Conservation (phyloP, 2,329 filamentous ascomycete genomes). For the Trichoderma lentiforme region DNA sequence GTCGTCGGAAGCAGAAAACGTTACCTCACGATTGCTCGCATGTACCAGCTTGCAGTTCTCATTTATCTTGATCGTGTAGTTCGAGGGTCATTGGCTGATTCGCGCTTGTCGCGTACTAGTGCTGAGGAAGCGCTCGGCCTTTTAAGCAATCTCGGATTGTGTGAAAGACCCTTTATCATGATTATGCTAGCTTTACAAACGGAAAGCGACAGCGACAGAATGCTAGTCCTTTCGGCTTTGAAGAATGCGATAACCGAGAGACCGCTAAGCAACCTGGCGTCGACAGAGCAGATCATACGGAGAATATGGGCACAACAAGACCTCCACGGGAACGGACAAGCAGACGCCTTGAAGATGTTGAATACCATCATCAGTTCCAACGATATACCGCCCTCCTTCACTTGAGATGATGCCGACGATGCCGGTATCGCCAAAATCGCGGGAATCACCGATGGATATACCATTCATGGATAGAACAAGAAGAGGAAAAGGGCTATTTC, state of each 20-base stretch:
- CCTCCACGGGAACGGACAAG: not conserved
- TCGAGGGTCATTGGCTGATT: slow-evolving; percentile 1
- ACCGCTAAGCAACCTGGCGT: slow-evolving; percentile 7
- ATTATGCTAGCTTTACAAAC: slow-evolving; percentile 9
- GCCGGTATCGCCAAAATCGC: not conserved
- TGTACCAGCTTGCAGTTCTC: slow-evolving; percentile 16
- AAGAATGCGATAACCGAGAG: slow-evolving; percentile 3
- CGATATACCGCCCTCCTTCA: slow-evolving; percentile 13
- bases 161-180: slow-evolving; percentile 14
- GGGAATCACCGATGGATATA: not conserved
- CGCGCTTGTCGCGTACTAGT: slow-evolving; percentile 1
- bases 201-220: not conserved
- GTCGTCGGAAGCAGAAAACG: slow-evolving; percentile 6
- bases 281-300: slow-evolving; percentile 14
- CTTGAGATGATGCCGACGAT: not conserved
- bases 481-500: not conserved
- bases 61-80: slow-evolving; percentile 17
- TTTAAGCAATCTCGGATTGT: not conserved
- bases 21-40: slow-evolving; percentile 5
- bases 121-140: slow-evolving; percentile 3
- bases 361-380: slow-evolving; percentile 14
- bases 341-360: slow-evolving; percentile 8
- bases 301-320: slow-evolving; percentile 16
- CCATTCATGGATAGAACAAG: not conserved
- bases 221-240: not conserved